Conservation (phyloP, 176 grass and related monocot species). For the Musa acuminata region DNA sequence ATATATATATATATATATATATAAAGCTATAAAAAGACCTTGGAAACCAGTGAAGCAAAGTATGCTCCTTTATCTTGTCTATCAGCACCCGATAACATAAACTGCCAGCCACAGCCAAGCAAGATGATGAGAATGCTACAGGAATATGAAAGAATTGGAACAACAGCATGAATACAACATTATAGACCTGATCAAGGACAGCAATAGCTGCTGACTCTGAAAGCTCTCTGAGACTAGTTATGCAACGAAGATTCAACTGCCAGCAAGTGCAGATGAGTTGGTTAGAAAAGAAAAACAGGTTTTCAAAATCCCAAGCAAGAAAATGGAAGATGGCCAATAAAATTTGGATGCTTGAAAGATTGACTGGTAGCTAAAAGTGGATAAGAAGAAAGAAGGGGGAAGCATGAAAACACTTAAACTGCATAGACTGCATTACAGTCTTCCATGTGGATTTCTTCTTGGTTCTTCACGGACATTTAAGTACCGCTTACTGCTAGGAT, state of each 20-base stretch:
- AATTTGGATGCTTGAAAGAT: background rate
- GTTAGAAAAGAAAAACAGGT: background rate
- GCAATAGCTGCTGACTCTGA: conserved; percentile 55
- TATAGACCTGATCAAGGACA: conserved; percentile 71
- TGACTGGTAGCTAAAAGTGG: too few relatives aligned
- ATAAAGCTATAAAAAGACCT: conserved; percentile 28
- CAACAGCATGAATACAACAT: conserved; percentile 15
- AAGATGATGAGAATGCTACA: conserved; percentile 10
- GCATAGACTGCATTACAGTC: too few relatives aligned
- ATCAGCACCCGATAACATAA: conserved; percentile 61
- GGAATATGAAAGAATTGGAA: conserved; percentile 2
- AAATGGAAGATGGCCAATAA: background rate
- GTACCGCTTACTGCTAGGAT: background rate
- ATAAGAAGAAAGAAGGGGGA: too few relatives aligned
- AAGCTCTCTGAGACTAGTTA: conserved; percentile 55
- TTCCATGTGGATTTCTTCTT: background rate
- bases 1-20: too few relatives aligned
- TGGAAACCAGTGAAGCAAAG: conserved; percentile 70
- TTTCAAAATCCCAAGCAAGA: background rate
- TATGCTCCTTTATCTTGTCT: conserved; percentile 68
- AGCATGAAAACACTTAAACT: too few relatives aligned
- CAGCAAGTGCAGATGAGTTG: conserved; percentile 1
- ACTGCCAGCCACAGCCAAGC: conserved; percentile 33
- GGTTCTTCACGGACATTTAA: background rate
- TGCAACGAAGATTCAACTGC: conserved; percentile 55